Evolutionary conservation across 352 stramenopile species (phyloP).

Genomic region (Achlya hypogyna): DNA sequence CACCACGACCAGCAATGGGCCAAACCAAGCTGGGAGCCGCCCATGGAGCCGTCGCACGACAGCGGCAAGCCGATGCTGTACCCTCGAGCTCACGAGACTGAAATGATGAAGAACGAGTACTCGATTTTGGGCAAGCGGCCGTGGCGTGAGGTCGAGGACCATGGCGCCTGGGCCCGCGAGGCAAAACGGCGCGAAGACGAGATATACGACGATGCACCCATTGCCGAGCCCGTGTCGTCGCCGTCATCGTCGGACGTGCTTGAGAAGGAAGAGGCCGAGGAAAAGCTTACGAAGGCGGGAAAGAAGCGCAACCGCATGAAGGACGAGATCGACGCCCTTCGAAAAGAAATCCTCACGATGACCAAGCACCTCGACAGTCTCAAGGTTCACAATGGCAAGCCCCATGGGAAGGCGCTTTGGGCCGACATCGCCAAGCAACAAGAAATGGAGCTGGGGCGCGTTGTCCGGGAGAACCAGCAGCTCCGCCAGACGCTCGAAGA

Average conservation of each 20-base stretch:
- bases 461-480: conserved; percentile 11
- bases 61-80: neutral
- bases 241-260: conserved; percentile 6
- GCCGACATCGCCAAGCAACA: conserved; percentile 20
- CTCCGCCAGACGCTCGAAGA: conserved; percentile 16
- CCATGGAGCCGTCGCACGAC: neutral
- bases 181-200: neutral
- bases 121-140: neutral
- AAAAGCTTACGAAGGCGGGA: neutral
- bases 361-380: conserved; percentile 9
- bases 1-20: neutral
- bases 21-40: neutral
- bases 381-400: neutral
- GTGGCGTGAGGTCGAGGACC: neutral
- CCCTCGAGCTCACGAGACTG: neutral
- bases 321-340: conserved; percentile 16
- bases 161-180: neutral
- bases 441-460: neutral
- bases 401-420: neutral
- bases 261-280: neutral
- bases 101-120: too few relatives aligned
- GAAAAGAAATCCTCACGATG: conserved; percentile 17
- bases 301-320: conserved; percentile 22
- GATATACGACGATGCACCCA: neutral
- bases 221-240: neutral